Evolutionary conservation across 1,284 basidiomycete species (phyloP), one percentile per base, ranked within the genome.

Genomic region (Trametes versicolor): DNA sequence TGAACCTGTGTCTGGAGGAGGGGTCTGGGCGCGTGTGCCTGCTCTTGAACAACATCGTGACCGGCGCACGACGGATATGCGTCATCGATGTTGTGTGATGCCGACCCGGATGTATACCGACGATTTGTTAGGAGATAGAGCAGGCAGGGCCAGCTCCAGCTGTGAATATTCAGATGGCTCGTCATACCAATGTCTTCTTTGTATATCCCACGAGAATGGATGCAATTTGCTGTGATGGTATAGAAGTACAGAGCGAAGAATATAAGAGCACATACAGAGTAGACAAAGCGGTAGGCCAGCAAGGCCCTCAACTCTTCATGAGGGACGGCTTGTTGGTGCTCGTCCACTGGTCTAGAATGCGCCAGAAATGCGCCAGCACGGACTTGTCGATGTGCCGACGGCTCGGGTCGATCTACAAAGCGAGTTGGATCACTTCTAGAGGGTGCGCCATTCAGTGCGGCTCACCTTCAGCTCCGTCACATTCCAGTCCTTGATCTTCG

Each of bases 311-410:
- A 15, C 73, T 68, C 58, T 77, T 74, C 73, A 91, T 83, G 59
- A 95, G 75, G 82, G 87, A 91, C 3, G 92, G 91, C 76, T 95
- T 96, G 76, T 95, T 90, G 15, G 83, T 75, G 69, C 85, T 78
- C 71, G 92, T 93, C 95, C 95, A 97, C 25, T 85, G 85, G 73
- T 99, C 97, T 25, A 98, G 79, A 29, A 86, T 87, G 73, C 95
- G 92, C 97, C 97, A 99, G 75, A 99, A 98, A 68, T 96, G 92
- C 8, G 95, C 95, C 0, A 98, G 96, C 8, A 94, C 91, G 47
- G 95, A 93, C 76, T 97, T 96, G 81, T 99, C 97, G n/a, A 96
- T 91, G 77, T 99, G 97, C 70, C 97, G 86, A 69, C 93, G 85
- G 70, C 89, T 84, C n/a, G 89, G 90, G 73, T 98, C 96, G 71